Percentiles rank a stretch among this genome's conserved stretches.
Conservation (phyloP, 768 basidiomycete genomes). For the Lactarius sp. region DNA sequence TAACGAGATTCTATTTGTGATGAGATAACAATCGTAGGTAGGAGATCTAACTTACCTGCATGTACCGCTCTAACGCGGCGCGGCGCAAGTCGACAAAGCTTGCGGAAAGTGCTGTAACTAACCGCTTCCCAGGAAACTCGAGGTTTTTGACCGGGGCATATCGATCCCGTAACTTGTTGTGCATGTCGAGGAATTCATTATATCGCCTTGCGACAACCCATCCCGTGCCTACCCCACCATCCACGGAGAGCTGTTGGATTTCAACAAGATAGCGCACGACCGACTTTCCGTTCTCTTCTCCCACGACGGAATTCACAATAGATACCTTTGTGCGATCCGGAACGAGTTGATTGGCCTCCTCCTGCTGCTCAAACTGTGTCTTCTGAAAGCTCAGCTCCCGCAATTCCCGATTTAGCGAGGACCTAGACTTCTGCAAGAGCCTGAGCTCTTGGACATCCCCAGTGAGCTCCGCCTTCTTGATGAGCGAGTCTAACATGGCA, state of each 20-base stretch:
- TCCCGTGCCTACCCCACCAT: constrained; percentile 74
- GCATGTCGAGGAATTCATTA: constrained; percentile 91
- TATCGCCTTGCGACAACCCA: constrained; percentile 95
- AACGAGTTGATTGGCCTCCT: constrained; percentile 80
- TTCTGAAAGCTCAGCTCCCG: constrained; percentile 86
- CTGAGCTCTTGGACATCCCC: constrained; percentile 84
- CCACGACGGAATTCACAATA: constrained; percentile 77
- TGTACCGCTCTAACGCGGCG: constrained; percentile 77
- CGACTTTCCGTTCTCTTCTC: constrained; percentile 81
- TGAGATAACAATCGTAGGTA: not conserved
- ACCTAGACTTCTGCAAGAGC: constrained; percentile 76
- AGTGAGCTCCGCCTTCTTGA: constrained; percentile 92
- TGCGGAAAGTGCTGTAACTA: constrained; percentile 83
- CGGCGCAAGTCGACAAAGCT: constrained; percentile 82
- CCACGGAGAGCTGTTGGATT: constrained; percentile 79
- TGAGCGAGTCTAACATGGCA: constrained; percentile 76
- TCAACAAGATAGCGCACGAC: constrained; percentile 91
- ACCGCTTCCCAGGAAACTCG: constrained; percentile 91
- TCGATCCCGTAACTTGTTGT: constrained; percentile 77
- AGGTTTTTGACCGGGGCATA: constrained; percentile 60
- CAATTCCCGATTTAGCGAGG: constrained; percentile 75
- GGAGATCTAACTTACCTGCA: constrained; percentile 57
- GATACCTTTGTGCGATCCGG: constrained; percentile 80
- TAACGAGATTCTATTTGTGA: constrained; percentile 56
- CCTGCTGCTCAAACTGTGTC: constrained; percentile 90